Evolutionary conservation across 1,139 yeast genomes (phyloP).

Genomic region (Saccharomyces pastorianus): DNA sequence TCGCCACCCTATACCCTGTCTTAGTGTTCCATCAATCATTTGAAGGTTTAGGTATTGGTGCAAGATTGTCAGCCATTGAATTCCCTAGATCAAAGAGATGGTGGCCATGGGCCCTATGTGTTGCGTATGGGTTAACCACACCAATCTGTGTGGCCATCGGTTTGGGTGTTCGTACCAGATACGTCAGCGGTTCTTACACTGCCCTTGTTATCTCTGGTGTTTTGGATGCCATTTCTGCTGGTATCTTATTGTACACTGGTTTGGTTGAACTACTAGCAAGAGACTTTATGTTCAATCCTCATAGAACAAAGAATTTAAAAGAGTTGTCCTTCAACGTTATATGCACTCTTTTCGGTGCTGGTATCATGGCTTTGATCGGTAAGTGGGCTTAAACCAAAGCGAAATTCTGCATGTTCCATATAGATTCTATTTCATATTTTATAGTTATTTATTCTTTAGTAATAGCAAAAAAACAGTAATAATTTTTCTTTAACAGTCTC

Average conservation of each 20-base stretch:
- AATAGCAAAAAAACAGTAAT: neutral
- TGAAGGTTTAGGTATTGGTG: constrained; percentile 88
- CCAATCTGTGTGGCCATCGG: constrained; percentile 85
- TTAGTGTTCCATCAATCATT: constrained; percentile 85
- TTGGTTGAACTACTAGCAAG: constrained; percentile 83
- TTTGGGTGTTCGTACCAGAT: constrained; percentile 65
- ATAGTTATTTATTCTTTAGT: neutral
- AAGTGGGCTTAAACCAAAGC: constrained; percentile 62
- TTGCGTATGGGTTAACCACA: constrained; percentile 62
- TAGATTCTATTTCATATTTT: neutral
- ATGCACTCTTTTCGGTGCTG: constrained; percentile 51
- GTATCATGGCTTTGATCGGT: constrained; percentile 78
- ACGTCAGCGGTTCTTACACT: constrained; percentile 55
- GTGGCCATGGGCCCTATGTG: constrained; percentile 55
- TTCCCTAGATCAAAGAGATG: constrained; percentile 43
- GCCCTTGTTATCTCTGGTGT: constrained; percentile 69
- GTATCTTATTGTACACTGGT: constrained; percentile 78
- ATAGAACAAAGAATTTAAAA: constrained; percentile 43
- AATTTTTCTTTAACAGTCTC: neutral
- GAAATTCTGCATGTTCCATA: neutral
- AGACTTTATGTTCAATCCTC: constrained; percentile 64
- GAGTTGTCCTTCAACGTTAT: constrained; percentile 32
- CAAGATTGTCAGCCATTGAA: constrained; percentile 65
- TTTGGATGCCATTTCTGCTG: constrained; percentile 78
- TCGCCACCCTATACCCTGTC: constrained; percentile 67